phyloP scores from a whole-genome alignment of 164 flowering plant species.

The Sextonia rubra region DNA sequence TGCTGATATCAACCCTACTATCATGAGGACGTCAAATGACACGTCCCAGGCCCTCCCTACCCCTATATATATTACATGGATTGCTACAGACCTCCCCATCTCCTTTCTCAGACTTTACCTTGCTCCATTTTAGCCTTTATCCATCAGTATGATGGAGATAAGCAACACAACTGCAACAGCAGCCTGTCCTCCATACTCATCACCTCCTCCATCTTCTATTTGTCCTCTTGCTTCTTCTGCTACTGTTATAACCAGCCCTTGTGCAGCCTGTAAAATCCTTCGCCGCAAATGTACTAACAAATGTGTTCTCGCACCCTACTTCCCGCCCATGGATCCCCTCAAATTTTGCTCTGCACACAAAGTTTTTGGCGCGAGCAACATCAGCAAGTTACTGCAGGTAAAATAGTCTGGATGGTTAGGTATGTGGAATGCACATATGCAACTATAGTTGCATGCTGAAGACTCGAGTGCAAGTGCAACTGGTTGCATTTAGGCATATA shows the following conservation, averaged over 20 bases:
- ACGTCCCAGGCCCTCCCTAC: neutral
- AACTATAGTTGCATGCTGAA: neutral
- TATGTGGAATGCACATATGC: neutral
- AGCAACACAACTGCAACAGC: constrained; percentile 4
- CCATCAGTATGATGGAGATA: neutral
- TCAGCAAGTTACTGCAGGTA: constrained; percentile 79
- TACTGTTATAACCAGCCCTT: constrained; percentile 44
- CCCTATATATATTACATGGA: neutral
- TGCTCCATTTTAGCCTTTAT: constrained; percentile 8
- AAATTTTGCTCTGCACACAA: constrained; percentile 80
- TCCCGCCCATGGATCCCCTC: constrained; percentile 69
- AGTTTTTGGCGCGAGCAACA: constrained; percentile 80
- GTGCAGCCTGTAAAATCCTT: constrained; percentile 78
- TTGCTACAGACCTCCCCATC: neutral
- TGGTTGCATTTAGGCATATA: too few relatives aligned
- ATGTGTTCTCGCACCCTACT: constrained; percentile 71
- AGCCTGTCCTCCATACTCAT: constrained; percentile 5
- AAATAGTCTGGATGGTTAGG: too few relatives aligned
- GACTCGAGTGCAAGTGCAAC: too few relatives aligned
- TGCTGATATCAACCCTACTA: neutral
- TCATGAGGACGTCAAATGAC: neutral
- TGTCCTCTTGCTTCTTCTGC: constrained; percentile 14
- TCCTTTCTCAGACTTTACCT: neutral
- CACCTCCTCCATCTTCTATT: constrained; percentile 16
- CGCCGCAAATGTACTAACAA: constrained; percentile 64